Percentiles rank a stretch among this genome's conserved stretches.
Conservation (phyloP, 305 asterid species). For the Fraxinus greggii region DNA sequence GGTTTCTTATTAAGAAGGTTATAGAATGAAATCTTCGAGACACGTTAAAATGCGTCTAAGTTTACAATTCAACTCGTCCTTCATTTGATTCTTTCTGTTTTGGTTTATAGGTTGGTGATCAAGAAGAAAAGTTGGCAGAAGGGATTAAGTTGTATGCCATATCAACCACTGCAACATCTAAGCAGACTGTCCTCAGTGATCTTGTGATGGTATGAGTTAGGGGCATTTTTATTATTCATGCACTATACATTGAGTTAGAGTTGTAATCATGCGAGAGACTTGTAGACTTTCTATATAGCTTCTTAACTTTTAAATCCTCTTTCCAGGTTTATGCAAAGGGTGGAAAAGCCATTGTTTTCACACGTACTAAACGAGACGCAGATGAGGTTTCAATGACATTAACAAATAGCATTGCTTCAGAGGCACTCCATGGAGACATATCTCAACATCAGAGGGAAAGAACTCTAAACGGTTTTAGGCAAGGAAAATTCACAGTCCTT, state of each 20-base stretch:
- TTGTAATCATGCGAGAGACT: background rate
- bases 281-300: conserved; percentile 7
- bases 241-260: conserved; percentile 9
- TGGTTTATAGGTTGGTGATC: conserved; percentile 70
- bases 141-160: conserved; percentile 93
- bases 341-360: conserved; percentile 91
- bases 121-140: conserved; percentile 89
- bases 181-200: conserved; percentile 78
- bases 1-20: conserved; percentile 3
- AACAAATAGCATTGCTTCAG: conserved; percentile 76
- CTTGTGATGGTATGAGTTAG: conserved; percentile 66
- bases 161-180: conserved; percentile 64
- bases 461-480: conserved; percentile 85
- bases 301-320: conserved; percentile 12
- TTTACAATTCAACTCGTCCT: background rate
- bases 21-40: background rate
- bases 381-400: conserved; percentile 81
- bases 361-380: conserved; percentile 95
- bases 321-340: conserved; percentile 91
- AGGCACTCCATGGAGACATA: conserved; percentile 93
- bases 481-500: conserved; percentile 86
- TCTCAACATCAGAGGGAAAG: conserved; percentile 98
- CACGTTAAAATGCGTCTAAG: background rate
- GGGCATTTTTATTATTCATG: conserved; percentile 3
- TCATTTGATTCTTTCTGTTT: conserved; percentile 8